A percentile compares a stretch with the other conserved stretches of the same genome.
Evolutionary conservation across 2,329 filamentous ascomycete genomes (phyloP).

Genomic region (Nakataea oryzae): DNA sequence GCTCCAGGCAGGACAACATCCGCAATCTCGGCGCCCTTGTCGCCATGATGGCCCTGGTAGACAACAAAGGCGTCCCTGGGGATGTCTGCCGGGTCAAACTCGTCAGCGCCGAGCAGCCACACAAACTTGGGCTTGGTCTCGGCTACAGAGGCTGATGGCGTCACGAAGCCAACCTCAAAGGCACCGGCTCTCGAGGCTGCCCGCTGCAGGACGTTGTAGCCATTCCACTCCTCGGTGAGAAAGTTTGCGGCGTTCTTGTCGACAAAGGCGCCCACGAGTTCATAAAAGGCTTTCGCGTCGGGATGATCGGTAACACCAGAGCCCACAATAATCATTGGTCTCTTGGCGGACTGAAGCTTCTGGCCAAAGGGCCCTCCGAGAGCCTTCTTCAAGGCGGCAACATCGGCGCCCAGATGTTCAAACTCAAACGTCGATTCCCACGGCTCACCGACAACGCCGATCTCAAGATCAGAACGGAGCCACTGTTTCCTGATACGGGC

Average conservation of each 20-base stretch:
- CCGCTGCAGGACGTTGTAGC: conserved; percentile 92
- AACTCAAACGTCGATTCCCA: conserved; percentile 96
- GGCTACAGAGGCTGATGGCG: conserved; percentile 71
- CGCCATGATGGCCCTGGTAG: conserved; percentile 97
- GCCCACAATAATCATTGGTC: conserved; percentile 93
- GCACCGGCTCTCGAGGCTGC: conserved; percentile 86
- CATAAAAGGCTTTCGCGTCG: conserved; percentile 88
- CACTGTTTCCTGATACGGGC: conserved; percentile 97
- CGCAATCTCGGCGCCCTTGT: conserved; percentile 82
- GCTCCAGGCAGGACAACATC: conserved; percentile 90
- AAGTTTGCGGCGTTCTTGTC: conserved; percentile 91
- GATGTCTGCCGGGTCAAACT: conserved; percentile 74
- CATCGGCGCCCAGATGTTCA: conserved; percentile 75
- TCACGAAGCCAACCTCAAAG: conserved; percentile 90
- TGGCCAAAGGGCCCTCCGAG: conserved; percentile 84
- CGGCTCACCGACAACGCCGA: conserved; percentile 80
- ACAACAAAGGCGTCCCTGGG: conserved; percentile 94
- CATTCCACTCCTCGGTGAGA: conserved; percentile 84
- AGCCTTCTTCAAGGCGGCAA: conserved; percentile 71
- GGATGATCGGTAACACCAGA: conserved; percentile 84
- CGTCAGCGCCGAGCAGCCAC: conserved; percentile 93
- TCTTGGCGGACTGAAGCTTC: conserved; percentile 78
- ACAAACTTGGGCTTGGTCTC: conserved; percentile 86
- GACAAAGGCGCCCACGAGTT: conserved; percentile 80
- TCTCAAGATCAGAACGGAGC: conserved; percentile 86